Evolutionary conservation across 306 rosid genomes (phyloP).

Genomic region (Inga leiocalycina): DNA sequence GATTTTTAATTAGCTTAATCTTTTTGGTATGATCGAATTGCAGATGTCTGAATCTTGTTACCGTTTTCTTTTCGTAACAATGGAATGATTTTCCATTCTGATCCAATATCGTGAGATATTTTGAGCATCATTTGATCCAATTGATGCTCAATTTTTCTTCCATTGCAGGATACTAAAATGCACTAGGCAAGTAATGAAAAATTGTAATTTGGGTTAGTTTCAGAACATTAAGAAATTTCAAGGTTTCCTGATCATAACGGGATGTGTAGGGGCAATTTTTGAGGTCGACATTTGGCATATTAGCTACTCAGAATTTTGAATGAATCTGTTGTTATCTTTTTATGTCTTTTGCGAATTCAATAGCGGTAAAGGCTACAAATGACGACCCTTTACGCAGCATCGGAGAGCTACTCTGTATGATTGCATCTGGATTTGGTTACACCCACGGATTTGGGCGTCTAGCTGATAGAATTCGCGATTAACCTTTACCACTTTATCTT

Average conservation of each 20-base stretch:
- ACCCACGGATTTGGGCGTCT: neutral
- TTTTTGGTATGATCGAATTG: conserved; percentile 1
- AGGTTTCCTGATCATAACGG: neutral
- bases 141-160: neutral
- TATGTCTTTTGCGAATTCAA: neutral
- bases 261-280: neutral
- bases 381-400: neutral
- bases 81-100: neutral
- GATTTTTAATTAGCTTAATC: neutral
- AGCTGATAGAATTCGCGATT: neutral
- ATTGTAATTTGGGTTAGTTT: neutral
- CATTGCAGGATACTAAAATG: neutral
- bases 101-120: neutral
- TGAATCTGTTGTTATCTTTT: conserved; percentile 4
- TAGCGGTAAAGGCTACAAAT: neutral
- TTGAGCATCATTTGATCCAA: neutral
- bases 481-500: neutral
- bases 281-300: conserved; percentile 8
- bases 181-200: neutral
- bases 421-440: neutral
- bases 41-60: neutral
- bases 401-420: neutral
- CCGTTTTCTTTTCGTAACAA: neutral
- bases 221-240: neutral
- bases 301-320: conserved; percentile 1